Evolutionary conservation across 306 rosid genomes (phyloP).

Genomic region (Vigna mungo): DNA sequence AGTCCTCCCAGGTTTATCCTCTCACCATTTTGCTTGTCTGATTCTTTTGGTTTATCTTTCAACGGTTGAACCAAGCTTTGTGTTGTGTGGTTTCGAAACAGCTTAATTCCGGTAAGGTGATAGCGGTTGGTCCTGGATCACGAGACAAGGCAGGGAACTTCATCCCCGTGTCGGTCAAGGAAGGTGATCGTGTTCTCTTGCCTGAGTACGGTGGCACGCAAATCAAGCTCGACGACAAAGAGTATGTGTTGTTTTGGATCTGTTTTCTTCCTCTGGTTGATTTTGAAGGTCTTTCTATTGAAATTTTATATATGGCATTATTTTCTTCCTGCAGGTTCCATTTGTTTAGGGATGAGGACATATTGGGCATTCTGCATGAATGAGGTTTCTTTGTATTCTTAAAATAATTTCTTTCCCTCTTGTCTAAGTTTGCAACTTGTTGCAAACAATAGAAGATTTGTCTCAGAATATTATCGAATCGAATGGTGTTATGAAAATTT

Average conservation of each 20-base stretch:
- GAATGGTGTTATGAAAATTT: conserved; percentile 2
- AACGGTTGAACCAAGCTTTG: background rate
- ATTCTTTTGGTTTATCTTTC: background rate
- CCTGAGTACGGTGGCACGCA: conserved; percentile 92
- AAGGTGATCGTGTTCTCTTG: conserved; percentile 87
- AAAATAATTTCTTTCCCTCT: conserved; percentile 11
- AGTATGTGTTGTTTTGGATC: conserved; percentile 60
- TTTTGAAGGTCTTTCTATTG: background rate
- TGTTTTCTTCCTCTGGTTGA: background rate
- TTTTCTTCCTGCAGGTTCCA: conserved; percentile 61
- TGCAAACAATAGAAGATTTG: too few species aligned
- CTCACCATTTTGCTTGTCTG: background rate
- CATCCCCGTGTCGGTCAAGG: conserved; percentile 75
- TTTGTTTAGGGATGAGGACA: conserved; percentile 68
- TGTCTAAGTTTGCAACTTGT: background rate
- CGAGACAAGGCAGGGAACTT: conserved; percentile 70
- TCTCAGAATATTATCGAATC: background rate
- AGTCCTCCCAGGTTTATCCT: conserved; percentile 69
- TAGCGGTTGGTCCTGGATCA: conserved; percentile 88
- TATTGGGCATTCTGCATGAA: conserved; percentile 61
- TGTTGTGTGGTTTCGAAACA: conserved; percentile 33
- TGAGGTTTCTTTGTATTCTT: conserved; percentile 33
- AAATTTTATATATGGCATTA: background rate
- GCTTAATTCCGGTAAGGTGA: conserved; percentile 89
- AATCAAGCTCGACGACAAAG: conserved; percentile 89